Base-by-base conservation (phyloP, 768 basidiomycete genomes). In the Lactarius trivialis region DNA sequence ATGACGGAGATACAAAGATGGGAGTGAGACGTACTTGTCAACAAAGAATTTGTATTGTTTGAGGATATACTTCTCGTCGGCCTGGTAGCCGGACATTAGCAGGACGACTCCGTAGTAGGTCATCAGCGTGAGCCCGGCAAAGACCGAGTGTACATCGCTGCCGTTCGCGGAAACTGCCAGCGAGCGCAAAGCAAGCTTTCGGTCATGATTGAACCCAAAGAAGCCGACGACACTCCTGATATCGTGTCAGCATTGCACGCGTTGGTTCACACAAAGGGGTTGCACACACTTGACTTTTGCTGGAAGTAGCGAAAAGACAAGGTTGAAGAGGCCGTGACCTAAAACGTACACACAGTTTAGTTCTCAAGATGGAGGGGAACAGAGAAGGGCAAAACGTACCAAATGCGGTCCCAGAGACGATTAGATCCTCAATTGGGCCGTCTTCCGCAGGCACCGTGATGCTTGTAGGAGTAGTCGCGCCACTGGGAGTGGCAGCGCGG, bases 71-170 rank as follows among this genome's bases (percentile, higher is more conserved):
- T 76, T 75, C 69, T 86, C 86, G 63, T 93, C 83, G 0, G 89
- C 88, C 69, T 89, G 89, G 67, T 84, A 93, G 1, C 90, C 90
- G 6, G 85, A 77, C 33, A 89, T 70, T 0, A 88, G 79, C 2
- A 91, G 77, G 5, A 91, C 81, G 55, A 85, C 79, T 30, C 89
- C 86, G 57, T 88, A 77, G 69, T 91, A 91, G 3, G 88, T 87
- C 88, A 93, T 91, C 8, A 93, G 73, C 0, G 88, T 81, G n/a
- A 92, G 75, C 15, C 89, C 87, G 26, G 90, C 79, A 70, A 91
- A 91, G 12, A 88, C 83, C 7, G 83, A 76, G 74, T 93, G 91
- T 1, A 88, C 83, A 64, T 92, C 91, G 4, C 75, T 74, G 67
- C 82, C 82, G 3, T 79, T 77, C 4, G 88, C 87, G 7, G 87